Evolutionary conservation across 1,284 basidiomycete genomes (phyloP), one percentile per base, ranked within the genome.

Genomic region (Tetrapyrgos nigripes): DNA sequence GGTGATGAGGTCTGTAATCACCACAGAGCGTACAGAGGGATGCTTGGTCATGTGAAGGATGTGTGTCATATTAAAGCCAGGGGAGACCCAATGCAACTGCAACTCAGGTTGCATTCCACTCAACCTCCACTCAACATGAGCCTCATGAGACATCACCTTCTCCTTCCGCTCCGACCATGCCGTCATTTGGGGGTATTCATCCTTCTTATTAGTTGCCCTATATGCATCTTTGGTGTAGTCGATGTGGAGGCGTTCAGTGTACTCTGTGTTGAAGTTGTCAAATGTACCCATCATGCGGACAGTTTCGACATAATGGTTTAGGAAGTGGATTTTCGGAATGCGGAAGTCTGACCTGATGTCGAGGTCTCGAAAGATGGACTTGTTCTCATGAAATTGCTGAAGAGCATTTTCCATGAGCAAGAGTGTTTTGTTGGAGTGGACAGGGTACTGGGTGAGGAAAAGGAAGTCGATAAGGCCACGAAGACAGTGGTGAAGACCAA

Each of bases 371-470:
- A 64, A 64, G 9, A 70, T 60, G 1, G 50, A 31, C 44, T 74
- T 74, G 64, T 73, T 65, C 1, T 58, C 58, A 51, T 77, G 74
- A 46, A 75, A 76, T 3, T 29, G 26, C 0, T 26, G 4, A 3
- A 72, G 64, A 0, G 70, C 65, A 0, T 58, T 50, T 0, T 68
- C 53, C 2, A 78, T 53, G 1, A 54, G 44, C 0, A 10, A 13
- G 0, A 78, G 68, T 0, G 72, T 70, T 1, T 62, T 56, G 1
- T 49, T 24, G 1, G 64, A 60, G 35, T 73, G 73, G 14, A 63
- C 48, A 2, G 65, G 64, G 55, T 71, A 74, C 35, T 72, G 70
- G 0, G 70, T 62, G 5, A 70, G 50, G 46, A 69, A 67, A 1
- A 71, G 35, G 33, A 71, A 70, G 50, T 72, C 67, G 10, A 73